Evolutionary conservation across 2,329 filamentous ascomycete genomes (phyloP).

Genomic region (Cladophialophora psammophila): DNA sequence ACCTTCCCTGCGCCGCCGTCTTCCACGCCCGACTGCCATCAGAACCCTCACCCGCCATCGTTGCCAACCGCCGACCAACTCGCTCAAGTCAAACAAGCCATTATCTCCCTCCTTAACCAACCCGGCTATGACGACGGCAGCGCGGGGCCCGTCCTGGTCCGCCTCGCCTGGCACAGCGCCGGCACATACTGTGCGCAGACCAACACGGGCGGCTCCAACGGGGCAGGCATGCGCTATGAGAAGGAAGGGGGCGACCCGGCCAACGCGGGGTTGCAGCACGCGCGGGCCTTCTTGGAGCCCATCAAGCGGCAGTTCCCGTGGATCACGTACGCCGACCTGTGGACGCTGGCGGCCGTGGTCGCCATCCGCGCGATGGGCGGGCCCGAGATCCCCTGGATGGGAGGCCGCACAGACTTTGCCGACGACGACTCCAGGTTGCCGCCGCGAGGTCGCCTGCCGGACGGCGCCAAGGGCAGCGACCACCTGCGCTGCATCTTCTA

Average conservation of each 20-base stretch:
- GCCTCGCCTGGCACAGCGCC: conserved; percentile 70
- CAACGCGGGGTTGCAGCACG: conserved; percentile 70
- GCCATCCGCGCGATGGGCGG: conserved; percentile 68
- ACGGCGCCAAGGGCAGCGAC: conserved; percentile 62
- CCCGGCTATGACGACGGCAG: conserved; percentile 71
- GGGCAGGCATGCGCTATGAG: conserved; percentile 72
- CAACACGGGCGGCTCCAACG: conserved; percentile 69
- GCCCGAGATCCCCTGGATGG: conserved; percentile 63
- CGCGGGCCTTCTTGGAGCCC: conserved; percentile 69
- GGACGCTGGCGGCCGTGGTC: conserved; percentile 67
- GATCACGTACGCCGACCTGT: conserved; percentile 72
- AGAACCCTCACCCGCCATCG: not conserved
- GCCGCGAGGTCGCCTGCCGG: conserved; percentile 64
- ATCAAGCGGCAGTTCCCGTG: conserved; percentile 66
- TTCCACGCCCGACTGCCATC: not conserved
- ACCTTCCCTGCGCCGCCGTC: conserved; percentile 2
- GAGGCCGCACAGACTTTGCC: conserved; percentile 68
- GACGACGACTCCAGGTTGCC: conserved; percentile 67
- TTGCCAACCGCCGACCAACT: conserved; percentile 34
- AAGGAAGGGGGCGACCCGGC: conserved; percentile 69
- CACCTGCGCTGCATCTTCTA: conserved; percentile 65
- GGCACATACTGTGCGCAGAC: conserved; percentile 67
- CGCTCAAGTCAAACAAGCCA: conserved; percentile 62
- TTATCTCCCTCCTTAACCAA: conserved; percentile 62
- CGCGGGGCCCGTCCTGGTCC: conserved; percentile 68